These are phyloP conservation scores for Thelonectria blattea DNA, from an alignment of 2,329 filamentous ascomycete species.

Conservation along the genomic window DNA sequence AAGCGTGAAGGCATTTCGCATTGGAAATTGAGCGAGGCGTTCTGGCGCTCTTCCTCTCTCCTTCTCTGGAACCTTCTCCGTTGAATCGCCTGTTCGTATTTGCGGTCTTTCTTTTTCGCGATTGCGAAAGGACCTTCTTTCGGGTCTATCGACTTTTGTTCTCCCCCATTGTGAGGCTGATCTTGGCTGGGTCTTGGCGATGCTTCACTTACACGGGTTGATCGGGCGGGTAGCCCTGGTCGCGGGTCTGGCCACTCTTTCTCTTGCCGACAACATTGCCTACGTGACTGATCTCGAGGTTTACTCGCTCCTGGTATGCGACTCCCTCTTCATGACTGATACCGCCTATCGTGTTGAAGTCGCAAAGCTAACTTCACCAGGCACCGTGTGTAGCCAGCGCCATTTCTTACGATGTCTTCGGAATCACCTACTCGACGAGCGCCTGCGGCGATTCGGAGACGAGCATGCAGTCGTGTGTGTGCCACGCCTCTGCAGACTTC, in stretches of 20 bases:
- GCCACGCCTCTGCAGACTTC: slow-evolving; percentile 53
- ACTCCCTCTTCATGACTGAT: background rate
- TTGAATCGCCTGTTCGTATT: slow-evolving; percentile 4
- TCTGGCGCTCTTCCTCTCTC: slow-evolving; percentile 5
- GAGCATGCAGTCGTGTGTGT: slow-evolving; percentile 59
- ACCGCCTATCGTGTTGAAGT: background rate
- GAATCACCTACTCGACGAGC: slow-evolving; percentile 47
- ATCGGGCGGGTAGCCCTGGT: slow-evolving; percentile 11
- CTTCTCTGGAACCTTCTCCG: slow-evolving; percentile 1
- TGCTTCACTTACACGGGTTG: slow-evolving; percentile 33
- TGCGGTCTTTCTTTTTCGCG: background rate
- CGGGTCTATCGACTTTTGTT: slow-evolving; percentile 2
- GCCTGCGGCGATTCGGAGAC: slow-evolving; percentile 52
- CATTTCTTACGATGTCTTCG: slow-evolving; percentile 51
- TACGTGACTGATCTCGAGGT: slow-evolving; percentile 54
- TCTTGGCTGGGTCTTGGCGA: slow-evolving; percentile 8
- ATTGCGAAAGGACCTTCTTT: slow-evolving; percentile 13
- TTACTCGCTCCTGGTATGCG: slow-evolving; percentile 49
- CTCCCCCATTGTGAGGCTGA: background rate
- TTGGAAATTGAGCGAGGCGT: slow-evolving; percentile 15
- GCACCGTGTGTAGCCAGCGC: slow-evolving; percentile 58
- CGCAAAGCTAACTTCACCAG: slow-evolving; percentile 39
- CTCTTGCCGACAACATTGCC: slow-evolving; percentile 39
- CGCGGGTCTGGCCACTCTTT: slow-evolving; percentile 14
- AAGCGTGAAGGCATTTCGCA: slow-evolving; percentile 20